phyloP scores from a whole-genome alignment of 257 asterid genomes.

The Lavandula angustifolia region DNA sequence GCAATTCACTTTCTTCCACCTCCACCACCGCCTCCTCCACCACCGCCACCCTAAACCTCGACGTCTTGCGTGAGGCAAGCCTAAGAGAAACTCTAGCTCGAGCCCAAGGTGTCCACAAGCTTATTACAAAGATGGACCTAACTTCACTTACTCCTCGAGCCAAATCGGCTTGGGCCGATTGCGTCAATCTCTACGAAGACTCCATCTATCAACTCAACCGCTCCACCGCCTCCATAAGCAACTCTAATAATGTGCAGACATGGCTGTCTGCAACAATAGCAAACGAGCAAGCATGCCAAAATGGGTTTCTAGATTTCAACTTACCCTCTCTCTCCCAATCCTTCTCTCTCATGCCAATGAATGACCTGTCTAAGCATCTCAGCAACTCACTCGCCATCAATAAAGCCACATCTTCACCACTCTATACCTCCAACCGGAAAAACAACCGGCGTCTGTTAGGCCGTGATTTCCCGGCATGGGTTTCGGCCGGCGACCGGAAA shows the following conservation, averaged over 20 bases:
- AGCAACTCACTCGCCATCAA: slow-evolving; percentile 61
- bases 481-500: slow-evolving; percentile 38
- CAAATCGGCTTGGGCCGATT: slow-evolving; percentile 50
- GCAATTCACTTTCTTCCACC: slow-evolving; percentile 27
- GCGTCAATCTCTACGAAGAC: slow-evolving; percentile 49
- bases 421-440: neutral
- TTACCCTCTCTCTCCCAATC: slow-evolving; percentile 15
- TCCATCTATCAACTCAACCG: slow-evolving; percentile 41
- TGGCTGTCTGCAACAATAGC: slow-evolving; percentile 65
- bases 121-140: slow-evolving; percentile 37
- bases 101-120: slow-evolving; percentile 30
- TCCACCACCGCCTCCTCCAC: neutral
- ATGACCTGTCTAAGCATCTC: slow-evolving; percentile 38
- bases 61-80: slow-evolving; percentile 32
- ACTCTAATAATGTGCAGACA: slow-evolving; percentile 43
- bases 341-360: neutral
- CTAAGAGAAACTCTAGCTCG: slow-evolving; percentile 41
- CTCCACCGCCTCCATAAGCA: neutral
- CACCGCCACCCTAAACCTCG: slow-evolving; percentile 7
- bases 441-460: neutral
- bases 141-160: slow-evolving; percentile 39
- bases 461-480: slow-evolving; percentile 48
- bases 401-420: slow-evolving; percentile 37
- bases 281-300: slow-evolving; percentile 51
- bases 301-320: slow-evolving; percentile 52